These are phyloP conservation scores for Orbilia ellipsospora DNA, from an alignment of 2,329 filamentous ascomycete species.

Conservation along the genomic window DNA sequence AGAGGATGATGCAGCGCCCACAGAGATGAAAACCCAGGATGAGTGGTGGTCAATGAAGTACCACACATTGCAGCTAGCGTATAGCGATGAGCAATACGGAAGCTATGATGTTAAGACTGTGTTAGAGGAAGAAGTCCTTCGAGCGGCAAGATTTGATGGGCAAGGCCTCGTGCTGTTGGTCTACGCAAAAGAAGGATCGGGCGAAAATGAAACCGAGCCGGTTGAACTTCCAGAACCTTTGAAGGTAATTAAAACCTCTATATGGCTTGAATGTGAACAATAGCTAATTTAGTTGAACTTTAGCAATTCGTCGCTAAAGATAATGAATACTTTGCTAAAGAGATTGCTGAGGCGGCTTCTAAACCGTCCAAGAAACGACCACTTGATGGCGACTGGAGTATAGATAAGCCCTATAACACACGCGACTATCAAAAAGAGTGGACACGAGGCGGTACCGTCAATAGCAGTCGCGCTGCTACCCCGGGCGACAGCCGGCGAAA, in stretches of 20 bases:
- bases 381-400: slow-evolving; percentile 31
- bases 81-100: slow-evolving; percentile 57
- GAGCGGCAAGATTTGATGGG: slow-evolving; percentile 56
- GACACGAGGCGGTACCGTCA: slow-evolving; percentile 36
- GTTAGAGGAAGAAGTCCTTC: slow-evolving; percentile 56
- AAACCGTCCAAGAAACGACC: slow-evolving; percentile 40
- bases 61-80: slow-evolving; percentile 43
- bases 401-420: slow-evolving; percentile 17
- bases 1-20: slow-evolving; percentile 40
- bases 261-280: neutral
- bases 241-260: slow-evolving; percentile 48
- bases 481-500: slow-evolving; percentile 47
- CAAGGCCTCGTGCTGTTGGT: slow-evolving; percentile 56
- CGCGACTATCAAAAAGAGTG: slow-evolving; percentile 36
- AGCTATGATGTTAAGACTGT: slow-evolving; percentile 55
- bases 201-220: slow-evolving; percentile 32
- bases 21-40: slow-evolving; percentile 29
- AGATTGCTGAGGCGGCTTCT: slow-evolving; percentile 39
- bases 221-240: slow-evolving; percentile 55
- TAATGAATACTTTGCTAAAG: slow-evolving; percentile 57
- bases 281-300: neutral
- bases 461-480: slow-evolving; percentile 46
- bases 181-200: slow-evolving; percentile 57
- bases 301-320: slow-evolving; percentile 58
- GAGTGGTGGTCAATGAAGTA: slow-evolving; percentile 53